Evolutionary conservation across 495 filamentous ascomycete genomes (phyloP).

Genomic region (Haplographium delicatum): DNA sequence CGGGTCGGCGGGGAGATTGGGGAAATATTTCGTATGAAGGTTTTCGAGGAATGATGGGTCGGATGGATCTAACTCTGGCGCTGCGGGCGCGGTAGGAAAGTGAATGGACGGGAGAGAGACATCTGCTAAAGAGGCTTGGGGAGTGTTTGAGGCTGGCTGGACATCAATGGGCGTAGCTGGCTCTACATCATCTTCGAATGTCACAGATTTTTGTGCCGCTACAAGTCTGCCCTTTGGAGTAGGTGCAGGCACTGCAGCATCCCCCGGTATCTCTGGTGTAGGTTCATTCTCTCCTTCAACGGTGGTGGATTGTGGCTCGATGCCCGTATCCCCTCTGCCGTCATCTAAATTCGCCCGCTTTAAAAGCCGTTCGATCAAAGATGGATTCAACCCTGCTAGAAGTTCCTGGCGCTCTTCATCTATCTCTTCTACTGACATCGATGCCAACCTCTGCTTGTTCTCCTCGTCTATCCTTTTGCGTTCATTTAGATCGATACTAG

Average conservation of each 20-base stretch:
- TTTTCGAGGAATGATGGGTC: conserved; percentile 76
- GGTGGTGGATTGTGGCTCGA: conserved; percentile 10
- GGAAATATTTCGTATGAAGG: conserved; percentile 90
- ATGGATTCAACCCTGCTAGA: conserved; percentile 60
- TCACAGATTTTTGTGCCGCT: conserved; percentile 16
- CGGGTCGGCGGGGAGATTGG: conserved; percentile 75
- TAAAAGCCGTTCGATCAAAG: conserved; percentile 69
- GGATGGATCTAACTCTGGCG: conserved; percentile 72
- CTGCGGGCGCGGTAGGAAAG: conserved; percentile 53
- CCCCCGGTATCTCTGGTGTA: conserved; percentile 15
- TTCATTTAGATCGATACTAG: conserved; percentile 44
- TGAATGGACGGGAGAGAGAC: conserved; percentile 39
- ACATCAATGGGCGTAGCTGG: conserved; percentile 16
- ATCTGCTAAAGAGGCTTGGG: not conserved
- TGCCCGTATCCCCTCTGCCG: conserved; percentile 19
- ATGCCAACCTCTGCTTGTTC: conserved; percentile 65
- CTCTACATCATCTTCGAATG: conserved; percentile 26
- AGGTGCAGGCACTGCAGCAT: conserved; percentile 20
- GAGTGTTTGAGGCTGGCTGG: conserved; percentile 8
- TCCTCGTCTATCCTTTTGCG: conserved; percentile 70
- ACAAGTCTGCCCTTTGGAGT: conserved; percentile 24
- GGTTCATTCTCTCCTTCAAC: conserved; percentile 5
- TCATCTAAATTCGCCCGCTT: conserved; percentile 76
- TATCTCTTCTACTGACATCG: conserved; percentile 81
- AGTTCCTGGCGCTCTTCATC: conserved; percentile 70